Conservation (phyloP, 2,329 filamentous ascomycete genomes). For the Colletotrichum graminicola region DNA sequence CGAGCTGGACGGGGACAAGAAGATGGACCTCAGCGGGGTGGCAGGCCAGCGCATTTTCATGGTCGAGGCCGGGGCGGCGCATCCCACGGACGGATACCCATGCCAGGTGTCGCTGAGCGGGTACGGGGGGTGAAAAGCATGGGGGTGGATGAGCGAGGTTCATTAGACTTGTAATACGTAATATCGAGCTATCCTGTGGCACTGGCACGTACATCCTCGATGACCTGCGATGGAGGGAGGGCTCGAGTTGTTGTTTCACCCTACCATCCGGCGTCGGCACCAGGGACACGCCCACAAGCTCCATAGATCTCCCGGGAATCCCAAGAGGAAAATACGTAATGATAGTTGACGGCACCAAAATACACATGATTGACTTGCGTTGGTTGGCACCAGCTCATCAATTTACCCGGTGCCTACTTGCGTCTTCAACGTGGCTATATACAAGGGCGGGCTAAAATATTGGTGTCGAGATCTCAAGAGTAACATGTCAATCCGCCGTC, state of each 20-base stretch:
- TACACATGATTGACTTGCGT: neutral
- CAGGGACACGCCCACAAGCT: neutral
- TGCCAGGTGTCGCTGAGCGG: slow-evolving; percentile 30
- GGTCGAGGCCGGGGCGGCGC: slow-evolving; percentile 40
- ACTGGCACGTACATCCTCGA: neutral
- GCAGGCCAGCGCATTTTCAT: slow-evolving; percentile 36
- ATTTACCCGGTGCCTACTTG: neutral
- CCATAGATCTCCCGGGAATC: neutral
- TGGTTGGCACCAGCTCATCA: neutral
- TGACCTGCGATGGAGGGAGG: neutral
- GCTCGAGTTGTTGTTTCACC: neutral
- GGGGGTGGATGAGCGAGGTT: too few relatives aligned
- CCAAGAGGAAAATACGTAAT: neutral
- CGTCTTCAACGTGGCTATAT: neutral
- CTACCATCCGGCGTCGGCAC: neutral
- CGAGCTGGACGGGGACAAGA: slow-evolving; percentile 32
- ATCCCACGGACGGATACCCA: slow-evolving; percentile 39
- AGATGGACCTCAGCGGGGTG: slow-evolving; percentile 31
- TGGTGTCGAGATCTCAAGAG: neutral
- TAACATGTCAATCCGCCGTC: neutral
- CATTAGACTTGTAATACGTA: neutral
- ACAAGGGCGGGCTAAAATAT: neutral
- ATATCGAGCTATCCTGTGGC: neutral
- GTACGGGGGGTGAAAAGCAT: neutral
- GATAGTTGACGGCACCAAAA: neutral